These are phyloP conservation scores for Amauroascus niger DNA, from an alignment of 2,329 filamentous ascomycete species.

Conservation along the genomic window DNA sequence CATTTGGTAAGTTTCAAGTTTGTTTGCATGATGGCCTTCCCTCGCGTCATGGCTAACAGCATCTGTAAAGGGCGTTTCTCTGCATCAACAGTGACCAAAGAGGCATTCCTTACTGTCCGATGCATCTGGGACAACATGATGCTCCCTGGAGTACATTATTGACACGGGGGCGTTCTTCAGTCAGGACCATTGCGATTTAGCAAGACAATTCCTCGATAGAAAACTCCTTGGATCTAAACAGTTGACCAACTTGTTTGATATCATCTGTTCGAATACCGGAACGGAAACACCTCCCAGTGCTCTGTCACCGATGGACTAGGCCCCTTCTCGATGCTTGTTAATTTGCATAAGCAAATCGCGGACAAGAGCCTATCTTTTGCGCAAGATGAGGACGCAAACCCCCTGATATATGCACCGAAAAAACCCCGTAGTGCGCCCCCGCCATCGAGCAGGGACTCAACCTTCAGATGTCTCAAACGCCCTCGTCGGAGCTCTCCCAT, in stretches of 20 bases:
- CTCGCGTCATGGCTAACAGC: neutral
- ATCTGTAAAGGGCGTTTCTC: slow-evolving; percentile 14
- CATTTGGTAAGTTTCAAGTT: slow-evolving; percentile 6
- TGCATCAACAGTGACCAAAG: slow-evolving; percentile 15
- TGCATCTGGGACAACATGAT: slow-evolving; percentile 14
- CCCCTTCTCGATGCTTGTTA: slow-evolving; percentile 14
- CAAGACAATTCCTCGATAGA: slow-evolving; percentile 9
- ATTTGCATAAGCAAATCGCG: slow-evolving; percentile 10
- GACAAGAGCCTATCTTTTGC: slow-evolving; percentile 3
- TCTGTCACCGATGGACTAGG: slow-evolving; percentile 7
- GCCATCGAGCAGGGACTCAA: too few relatives aligned
- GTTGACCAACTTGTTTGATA: slow-evolving; percentile 11
- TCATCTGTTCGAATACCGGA: slow-evolving; percentile 10
- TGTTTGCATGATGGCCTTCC: neutral
- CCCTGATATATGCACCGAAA: neutral
- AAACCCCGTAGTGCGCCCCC: too few relatives aligned
- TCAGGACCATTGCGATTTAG: slow-evolving; percentile 11
- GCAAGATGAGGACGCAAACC: neutral
- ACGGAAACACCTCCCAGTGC: neutral
- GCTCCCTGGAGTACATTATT: slow-evolving; percentile 11
- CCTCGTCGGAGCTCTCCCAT: neutral
- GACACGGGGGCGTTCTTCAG: slow-evolving; percentile 12
- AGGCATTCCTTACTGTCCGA: slow-evolving; percentile 15
- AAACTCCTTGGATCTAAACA: slow-evolving; percentile 12
- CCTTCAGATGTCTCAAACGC: neutral